Evolutionary conservation across 352 stramenopile genomes (phyloP), one percentile per base, ranked within the genome.

Genomic region (Phytopythium sindhum): DNA sequence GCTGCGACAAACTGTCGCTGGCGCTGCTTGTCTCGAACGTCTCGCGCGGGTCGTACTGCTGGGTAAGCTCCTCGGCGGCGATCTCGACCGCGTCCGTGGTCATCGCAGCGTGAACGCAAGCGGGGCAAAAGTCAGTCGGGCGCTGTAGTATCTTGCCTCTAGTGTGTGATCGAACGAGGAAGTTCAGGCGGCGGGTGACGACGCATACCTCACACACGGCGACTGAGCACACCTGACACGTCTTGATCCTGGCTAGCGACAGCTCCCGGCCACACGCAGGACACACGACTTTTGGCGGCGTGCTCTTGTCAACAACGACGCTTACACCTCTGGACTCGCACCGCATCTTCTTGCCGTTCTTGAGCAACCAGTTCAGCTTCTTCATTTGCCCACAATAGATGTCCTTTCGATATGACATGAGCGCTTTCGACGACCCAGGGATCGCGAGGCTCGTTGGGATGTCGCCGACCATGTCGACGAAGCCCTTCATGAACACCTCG

Each of bases 21-120:
- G 69, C 56, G 29, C 61, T 78, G 31, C 53, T 59, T 8, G 55
- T 54, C 44, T 73, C 68, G 26, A 69, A 75, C 54, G 63, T 73
- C 54, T 75, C 68, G 61, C 74, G 60, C 6, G 71, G 64, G 33
- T 75, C 74, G 4, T 53, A 29, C 33, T 57, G 65, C 47, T 64
- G 64, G 2, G 45, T 24, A 29, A 59, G 21, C 23, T 59, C 53
- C 17, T 59, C 37, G 4, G 53, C 21, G 23, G 53, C 53, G 31
- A 59, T 29, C 33, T 41, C 21, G 9, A 44, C 53, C 33, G 53
- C n/a, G 37, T 59, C 53, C 17, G 53, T 45, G 21, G 33, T 7
- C 21, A 59, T 59, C 9, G 53, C 53, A 9, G 33, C 29, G 4
- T 4, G 8, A 10, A 59, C 14, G 21, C 53, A 59, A 2, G 53